A percentile compares a stretch with the other conserved stretches of the same genome.
phyloP scores from a whole-genome alignment of 352 stramenopile genomes.

The Globisporangium barbulae region DNA sequence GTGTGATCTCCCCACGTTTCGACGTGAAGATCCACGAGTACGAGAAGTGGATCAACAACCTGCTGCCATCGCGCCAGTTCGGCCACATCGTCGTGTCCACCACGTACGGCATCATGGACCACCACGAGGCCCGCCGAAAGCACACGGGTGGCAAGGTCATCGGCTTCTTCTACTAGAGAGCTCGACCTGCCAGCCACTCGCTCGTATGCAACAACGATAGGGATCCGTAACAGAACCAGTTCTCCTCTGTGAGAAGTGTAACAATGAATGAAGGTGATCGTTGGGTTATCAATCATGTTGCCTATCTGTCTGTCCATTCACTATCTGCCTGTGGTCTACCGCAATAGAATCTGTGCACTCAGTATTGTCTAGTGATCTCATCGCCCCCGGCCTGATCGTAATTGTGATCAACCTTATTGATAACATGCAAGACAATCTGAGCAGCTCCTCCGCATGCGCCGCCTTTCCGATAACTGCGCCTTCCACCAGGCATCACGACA shows the following conservation, averaged over 20 bases:
- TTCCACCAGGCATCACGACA: neutral
- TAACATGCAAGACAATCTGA: neutral
- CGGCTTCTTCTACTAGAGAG: slow-evolving; percentile 99
- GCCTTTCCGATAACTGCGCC: neutral
- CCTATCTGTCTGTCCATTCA: neutral
- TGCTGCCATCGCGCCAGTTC: slow-evolving; percentile 99
- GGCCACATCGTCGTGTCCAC: slow-evolving; percentile 95
- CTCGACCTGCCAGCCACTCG: neutral
- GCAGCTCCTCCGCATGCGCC: neutral
- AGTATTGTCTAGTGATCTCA: too few species aligned
- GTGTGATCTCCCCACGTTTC: slow-evolving; percentile 99
- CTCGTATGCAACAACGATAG: slow-evolving; percentile 7
- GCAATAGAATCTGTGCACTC: neutral
- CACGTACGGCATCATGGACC: slow-evolving; percentile 91
- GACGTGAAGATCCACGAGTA: slow-evolving; percentile 96
- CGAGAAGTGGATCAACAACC: slow-evolving; percentile 99
- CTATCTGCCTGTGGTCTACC: neutral
- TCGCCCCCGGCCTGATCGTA: neutral
- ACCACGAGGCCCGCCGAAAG: slow-evolving; percentile 96
- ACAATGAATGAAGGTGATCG: slow-evolving; percentile 17
- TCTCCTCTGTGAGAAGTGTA: slow-evolving; percentile 1
- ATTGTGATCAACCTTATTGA: neutral
- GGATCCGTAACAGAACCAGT: slow-evolving; percentile 16
- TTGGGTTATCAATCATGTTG: slow-evolving; percentile 2
- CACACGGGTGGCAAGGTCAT: slow-evolving; percentile 99